phyloP scores from a whole-genome alignment of 176 grass and related monocot genomes.

The Aechmea fasciata region DNA sequence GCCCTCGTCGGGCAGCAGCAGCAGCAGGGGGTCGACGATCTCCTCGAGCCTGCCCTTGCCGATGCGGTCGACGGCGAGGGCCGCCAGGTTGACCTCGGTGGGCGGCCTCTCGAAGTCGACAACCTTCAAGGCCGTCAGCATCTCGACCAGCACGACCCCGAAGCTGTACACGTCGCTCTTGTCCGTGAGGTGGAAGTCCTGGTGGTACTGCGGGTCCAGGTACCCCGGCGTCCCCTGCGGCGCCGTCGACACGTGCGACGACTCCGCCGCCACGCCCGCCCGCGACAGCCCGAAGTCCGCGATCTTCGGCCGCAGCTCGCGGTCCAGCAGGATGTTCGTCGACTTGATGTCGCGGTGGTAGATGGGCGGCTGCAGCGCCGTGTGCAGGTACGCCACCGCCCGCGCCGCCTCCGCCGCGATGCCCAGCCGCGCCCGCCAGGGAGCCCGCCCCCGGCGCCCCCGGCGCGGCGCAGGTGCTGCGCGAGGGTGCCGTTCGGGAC shows the following conservation, averaged over 20 bases:
- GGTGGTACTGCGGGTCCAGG: constrained; percentile 88
- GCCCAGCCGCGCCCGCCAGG: constrained; percentile 46
- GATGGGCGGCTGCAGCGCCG: constrained; percentile 50
- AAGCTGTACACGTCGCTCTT: constrained; percentile 99
- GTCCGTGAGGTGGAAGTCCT: constrained; percentile 84
- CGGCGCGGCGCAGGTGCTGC: constrained; percentile 38
- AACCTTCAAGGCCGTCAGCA: constrained; percentile 85
- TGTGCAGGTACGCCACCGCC: constrained; percentile 64
- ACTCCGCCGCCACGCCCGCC: constrained; percentile 17
- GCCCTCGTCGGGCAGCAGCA: neutral
- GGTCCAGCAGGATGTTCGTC: constrained; percentile 79
- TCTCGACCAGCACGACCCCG: constrained; percentile 88
- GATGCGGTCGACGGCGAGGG: constrained; percentile 54
- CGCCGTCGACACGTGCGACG: constrained; percentile 68
- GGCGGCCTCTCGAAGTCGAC: constrained; percentile 64
- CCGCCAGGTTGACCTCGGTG: constrained; percentile 70
- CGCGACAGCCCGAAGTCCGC: constrained; percentile 90
- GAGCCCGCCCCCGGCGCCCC: neutral
- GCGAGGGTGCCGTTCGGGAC: constrained; percentile 74
- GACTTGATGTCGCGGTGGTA: constrained; percentile 96
- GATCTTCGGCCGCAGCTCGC: constrained; percentile 44
- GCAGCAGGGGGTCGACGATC: constrained; percentile 62
- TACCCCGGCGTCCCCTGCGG: constrained; percentile 97
- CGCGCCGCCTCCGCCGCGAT: constrained; percentile 53
- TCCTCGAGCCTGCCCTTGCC: constrained; percentile 45